Percentiles rank a stretch among this genome's conserved stretches.
Evolutionary conservation across 2,329 filamentous ascomycete genomes (phyloP).

Genomic region (Alternaria ventricosa): DNA sequence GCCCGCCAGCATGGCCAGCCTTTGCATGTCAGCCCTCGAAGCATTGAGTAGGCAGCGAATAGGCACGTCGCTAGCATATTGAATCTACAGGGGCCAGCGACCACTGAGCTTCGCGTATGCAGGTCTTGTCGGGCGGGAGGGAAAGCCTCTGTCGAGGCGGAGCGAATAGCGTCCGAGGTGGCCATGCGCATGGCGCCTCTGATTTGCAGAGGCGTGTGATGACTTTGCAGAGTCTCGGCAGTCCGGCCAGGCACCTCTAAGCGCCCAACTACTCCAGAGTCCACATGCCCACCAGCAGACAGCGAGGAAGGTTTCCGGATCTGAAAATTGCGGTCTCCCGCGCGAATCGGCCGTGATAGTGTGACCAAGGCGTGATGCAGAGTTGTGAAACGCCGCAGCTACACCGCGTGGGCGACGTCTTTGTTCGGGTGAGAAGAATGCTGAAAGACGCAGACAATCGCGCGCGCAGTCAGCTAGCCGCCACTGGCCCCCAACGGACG

Average conservation of each 20-base stretch:
- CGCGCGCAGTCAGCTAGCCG: conserved; percentile 18
- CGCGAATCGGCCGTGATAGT: conserved; percentile 33
- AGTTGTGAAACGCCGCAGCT: conserved; percentile 6
- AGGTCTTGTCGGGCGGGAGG: conserved; percentile 30
- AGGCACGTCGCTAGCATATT: conserved; percentile 35
- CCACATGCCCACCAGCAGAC: conserved; percentile 12
- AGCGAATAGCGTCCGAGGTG: conserved; percentile 25
- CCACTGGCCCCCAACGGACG: conserved; percentile 1
- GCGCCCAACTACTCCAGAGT: conserved; percentile 36
- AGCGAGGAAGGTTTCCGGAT: neutral
- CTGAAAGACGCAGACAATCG: neutral
- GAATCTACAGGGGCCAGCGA: conserved; percentile 32
- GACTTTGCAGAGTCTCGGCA: conserved; percentile 24
- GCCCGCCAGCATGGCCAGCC: conserved; percentile 31
- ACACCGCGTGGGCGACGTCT: neutral
- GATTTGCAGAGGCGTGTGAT: conserved; percentile 36
- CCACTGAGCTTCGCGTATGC: conserved; percentile 39
- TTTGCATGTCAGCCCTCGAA: conserved; percentile 39
- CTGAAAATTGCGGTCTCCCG: conserved; percentile 9
- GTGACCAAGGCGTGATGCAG: conserved; percentile 36
- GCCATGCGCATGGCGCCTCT: conserved; percentile 12
- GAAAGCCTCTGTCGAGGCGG: conserved; percentile 30
- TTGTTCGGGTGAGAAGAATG: neutral
- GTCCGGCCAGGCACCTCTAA: conserved; percentile 33
- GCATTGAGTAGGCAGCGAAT: conserved; percentile 35